These are phyloP conservation scores for Chlorencoelia australis DNA, from an alignment of 2,329 filamentous ascomycete genomes.

Conservation along the genomic window DNA sequence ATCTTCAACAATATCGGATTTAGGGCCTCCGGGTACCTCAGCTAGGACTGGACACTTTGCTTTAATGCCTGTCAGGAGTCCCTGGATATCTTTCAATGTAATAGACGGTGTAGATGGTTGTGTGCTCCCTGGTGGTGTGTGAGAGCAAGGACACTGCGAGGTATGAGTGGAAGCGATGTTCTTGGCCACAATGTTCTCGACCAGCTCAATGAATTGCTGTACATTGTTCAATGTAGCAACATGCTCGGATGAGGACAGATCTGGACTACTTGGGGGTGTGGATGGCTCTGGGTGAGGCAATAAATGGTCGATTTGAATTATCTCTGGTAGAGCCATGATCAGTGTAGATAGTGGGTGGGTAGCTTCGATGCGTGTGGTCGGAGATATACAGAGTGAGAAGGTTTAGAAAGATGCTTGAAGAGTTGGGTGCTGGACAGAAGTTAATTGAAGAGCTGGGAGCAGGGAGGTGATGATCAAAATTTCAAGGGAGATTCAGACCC, in stretches of 20 bases:
- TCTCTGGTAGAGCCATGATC: conserved; percentile 4
- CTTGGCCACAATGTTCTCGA: conserved; percentile 3
- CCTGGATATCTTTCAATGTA: background rate
- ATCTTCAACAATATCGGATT: background rate
- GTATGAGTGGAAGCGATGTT: conserved; percentile 1
- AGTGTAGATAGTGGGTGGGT: background rate
- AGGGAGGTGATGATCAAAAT: too few relatives aligned
- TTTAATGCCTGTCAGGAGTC: background rate
- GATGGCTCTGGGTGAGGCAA: background rate
- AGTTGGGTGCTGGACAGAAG: background rate
- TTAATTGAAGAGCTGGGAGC: too few relatives aligned
- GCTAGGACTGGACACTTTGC: background rate
- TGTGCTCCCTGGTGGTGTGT: conserved; percentile 6
- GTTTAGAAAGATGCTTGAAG: background rate
- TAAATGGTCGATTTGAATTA: conserved; percentile 1
- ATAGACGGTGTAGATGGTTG: background rate
- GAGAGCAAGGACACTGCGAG: conserved; percentile 4
- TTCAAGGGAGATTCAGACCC: too few relatives aligned
- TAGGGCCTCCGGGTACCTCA: background rate
- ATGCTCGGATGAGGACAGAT: background rate
- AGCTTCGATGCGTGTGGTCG: background rate
- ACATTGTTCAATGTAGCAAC: conserved; percentile 2
- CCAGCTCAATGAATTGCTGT: conserved; percentile 6
- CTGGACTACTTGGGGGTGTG: conserved; percentile 3
- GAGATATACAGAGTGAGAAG: background rate